Base-by-base conservation (phyloP, 2,329 filamentous ascomycete genomes). In the Chaetomium strumarium region DNA sequence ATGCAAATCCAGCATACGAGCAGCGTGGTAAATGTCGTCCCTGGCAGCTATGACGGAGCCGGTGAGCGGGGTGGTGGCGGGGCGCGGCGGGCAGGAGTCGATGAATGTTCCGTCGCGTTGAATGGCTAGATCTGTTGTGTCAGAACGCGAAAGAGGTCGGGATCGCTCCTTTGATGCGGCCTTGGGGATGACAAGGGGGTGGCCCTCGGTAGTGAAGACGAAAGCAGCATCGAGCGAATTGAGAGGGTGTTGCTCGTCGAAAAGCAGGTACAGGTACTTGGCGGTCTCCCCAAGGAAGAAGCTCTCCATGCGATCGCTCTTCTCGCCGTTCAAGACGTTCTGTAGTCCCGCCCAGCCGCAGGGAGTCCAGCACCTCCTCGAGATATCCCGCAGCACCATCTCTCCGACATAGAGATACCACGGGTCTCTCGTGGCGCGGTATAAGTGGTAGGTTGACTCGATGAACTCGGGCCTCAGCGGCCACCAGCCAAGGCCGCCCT, bases 321-420 rank as follows among this genome's bases (percentile, higher is more conserved):
- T 83, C 70, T 96, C 89, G 3, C 92, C 92, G 5, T 81, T 88
- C 33, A 85, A 75, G 9, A 92, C 88, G 66, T 91, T 85, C 63
- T 90, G 85, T 34, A 97, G 76, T 0, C 92, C 92, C 13, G 92
- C 88, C 90, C 92, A 97, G 38, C 93, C 93, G 63, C 93, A 99
- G 56, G 81, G 79, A 0, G 90, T 90, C 82, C 89, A 90, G 70
- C 93, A 99, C 49, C 92, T 81, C 45, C 88, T 79, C 63, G 87
- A 85, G 63, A 99, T 90, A 64, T 99, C 93, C 53, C 83, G 81
- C 51, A 96, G 75, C 0, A 90, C 85, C 93, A 99, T 99, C 68
- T 99, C 93, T 29, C 91, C 93, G 17, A 95, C 88, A 66, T 96
- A 86, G 5, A 97, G 75, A 69, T 96, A 97, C 91, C 92, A 99